A percentile compares a stretch with the other conserved stretches of the same genome.
Evolutionary conservation across 331 rosid genomes (phyloP).

Genomic region (Quercus phellos): DNA sequence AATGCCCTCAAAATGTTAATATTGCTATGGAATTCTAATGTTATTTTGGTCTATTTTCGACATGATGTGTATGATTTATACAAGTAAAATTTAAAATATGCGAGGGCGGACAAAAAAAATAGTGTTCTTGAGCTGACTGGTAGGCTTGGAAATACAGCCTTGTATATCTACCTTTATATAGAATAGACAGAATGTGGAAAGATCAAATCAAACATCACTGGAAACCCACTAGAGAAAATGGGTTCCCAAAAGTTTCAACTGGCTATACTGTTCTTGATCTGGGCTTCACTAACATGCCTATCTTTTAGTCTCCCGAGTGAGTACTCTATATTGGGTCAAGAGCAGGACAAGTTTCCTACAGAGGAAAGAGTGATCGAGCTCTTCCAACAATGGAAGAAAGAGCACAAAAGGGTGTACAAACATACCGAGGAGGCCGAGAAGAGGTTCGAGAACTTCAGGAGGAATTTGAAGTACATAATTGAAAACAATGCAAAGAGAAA

Average conservation of each 20-base stretch:
- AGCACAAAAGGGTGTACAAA: constrained; percentile 41
- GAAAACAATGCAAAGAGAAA: constrained; percentile 44
- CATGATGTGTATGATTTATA: background rate
- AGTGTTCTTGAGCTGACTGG: constrained; percentile 31
- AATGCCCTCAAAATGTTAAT: background rate
- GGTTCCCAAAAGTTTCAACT: constrained; percentile 29
- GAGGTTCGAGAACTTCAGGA: constrained; percentile 63
- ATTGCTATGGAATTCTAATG: background rate
- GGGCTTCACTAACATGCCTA: constrained; percentile 30
- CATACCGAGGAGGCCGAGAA: constrained; percentile 41
- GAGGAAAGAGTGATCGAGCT: constrained; percentile 49
- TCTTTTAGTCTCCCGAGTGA: constrained; percentile 37
- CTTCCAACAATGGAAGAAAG: constrained; percentile 55
- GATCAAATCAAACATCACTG: constrained; percentile 18
- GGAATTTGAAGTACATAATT: constrained; percentile 46
- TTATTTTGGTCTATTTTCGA: background rate
- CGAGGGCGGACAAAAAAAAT: background rate
- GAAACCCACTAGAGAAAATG: constrained; percentile 36
- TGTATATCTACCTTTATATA: constrained; percentile 28
- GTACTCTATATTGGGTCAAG: constrained; percentile 40
- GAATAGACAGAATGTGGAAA: background rate
- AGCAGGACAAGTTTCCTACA: constrained; percentile 33
- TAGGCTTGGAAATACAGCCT: constrained; percentile 27
- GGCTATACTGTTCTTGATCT: constrained; percentile 33
- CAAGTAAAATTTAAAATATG: background rate